phyloP scores from a whole-genome alignment of 2,329 filamentous ascomycete genomes.

The Penicillium olsonii region DNA sequence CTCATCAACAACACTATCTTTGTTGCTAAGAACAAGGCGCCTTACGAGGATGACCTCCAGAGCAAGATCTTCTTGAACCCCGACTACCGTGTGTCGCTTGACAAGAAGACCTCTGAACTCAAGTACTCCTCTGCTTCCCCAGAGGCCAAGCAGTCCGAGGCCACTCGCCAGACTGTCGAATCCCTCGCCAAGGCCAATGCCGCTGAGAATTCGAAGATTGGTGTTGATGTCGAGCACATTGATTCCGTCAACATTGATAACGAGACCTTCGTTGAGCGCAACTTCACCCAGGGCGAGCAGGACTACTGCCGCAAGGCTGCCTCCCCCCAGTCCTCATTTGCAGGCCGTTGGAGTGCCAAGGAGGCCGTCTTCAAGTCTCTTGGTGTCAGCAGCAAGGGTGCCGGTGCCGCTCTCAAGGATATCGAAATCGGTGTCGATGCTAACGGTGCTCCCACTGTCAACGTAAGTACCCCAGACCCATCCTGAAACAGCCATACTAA shows the following conservation, averaged over 20 bases:
- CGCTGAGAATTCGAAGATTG: conserved; percentile 72
- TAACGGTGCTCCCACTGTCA: conserved; percentile 78
- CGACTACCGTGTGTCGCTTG: conserved; percentile 76
- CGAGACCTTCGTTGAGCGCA: conserved; percentile 89
- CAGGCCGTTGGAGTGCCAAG: conserved; percentile 95
- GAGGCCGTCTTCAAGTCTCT: conserved; percentile 98
- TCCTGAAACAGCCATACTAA: conserved; percentile 18
- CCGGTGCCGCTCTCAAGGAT: conserved; percentile 85
- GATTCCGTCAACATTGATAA: conserved; percentile 88
- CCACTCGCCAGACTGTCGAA: conserved; percentile 75
- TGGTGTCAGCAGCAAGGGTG: conserved; percentile 81
- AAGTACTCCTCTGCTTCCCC: conserved; percentile 71
- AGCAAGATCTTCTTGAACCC: conserved; percentile 91
- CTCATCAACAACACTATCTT: conserved; percentile 98
- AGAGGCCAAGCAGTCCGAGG: conserved; percentile 61
- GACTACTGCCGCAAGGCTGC: conserved; percentile 80
- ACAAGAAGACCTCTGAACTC: conserved; percentile 84
- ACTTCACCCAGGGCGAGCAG: conserved; percentile 85
- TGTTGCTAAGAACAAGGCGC: conserved; percentile 87
- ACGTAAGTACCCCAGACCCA: conserved; percentile 60
- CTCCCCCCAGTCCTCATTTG: conserved; percentile 84
- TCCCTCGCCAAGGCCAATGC: conserved; percentile 69
- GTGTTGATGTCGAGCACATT: conserved; percentile 91
- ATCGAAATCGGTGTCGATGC: conserved; percentile 88
- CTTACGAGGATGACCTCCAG: conserved; percentile 87